Base-by-base conservation (phyloP, 2,329 filamentous ascomycete species). In the Pleurostoma richardsiae region DNA sequence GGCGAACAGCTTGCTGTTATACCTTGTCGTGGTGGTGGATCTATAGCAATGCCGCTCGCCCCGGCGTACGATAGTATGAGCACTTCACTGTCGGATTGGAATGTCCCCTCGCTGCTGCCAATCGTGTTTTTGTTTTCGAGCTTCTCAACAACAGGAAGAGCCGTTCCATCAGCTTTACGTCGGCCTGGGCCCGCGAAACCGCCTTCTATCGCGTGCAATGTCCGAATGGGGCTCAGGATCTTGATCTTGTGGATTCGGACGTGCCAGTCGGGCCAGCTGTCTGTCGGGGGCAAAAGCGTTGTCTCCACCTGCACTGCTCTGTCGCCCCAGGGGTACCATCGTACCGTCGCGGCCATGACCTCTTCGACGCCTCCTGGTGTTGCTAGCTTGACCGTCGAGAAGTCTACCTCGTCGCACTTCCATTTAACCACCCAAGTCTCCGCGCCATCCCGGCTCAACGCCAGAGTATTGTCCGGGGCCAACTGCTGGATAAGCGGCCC, bases 261-360 rank as follows among this genome's bases (percentile, higher is more conserved):
- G 54, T 70, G 67, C 67, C 66, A 70, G 45, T 68, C 65, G 26
- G 61, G 62, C 49, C 55, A 62, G 10, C 55, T 51, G 6, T 54
- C 52, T 4, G 52, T 50, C 4, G 65, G 63, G 4, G 67, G 63
- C 7, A 69, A 56, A 10, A 70, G 54, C 10, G 59, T 64, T 1
- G 63, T 69, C 42, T 63, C 53, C 7, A 70, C 50, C n/a, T 59
- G 52, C 3, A 68, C 54, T 42, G 49, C 41, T 26, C 45, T 45
- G 40, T 48, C 42, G 27, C 42, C 42, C 48, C 55, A 54, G 2
- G 53, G 54, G 29, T 45, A 46, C 57, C 57, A 59, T 6, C 29
- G 30, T n/a, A 52, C 44, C 4, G 43, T 29, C 6, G 47, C 44
- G 2, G 41, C 30, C 2, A 30, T 26, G 3, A 40, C 26, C 3